Base-by-base conservation (phyloP, 768 basidiomycete genomes). In the Mycena latifolia region DNA sequence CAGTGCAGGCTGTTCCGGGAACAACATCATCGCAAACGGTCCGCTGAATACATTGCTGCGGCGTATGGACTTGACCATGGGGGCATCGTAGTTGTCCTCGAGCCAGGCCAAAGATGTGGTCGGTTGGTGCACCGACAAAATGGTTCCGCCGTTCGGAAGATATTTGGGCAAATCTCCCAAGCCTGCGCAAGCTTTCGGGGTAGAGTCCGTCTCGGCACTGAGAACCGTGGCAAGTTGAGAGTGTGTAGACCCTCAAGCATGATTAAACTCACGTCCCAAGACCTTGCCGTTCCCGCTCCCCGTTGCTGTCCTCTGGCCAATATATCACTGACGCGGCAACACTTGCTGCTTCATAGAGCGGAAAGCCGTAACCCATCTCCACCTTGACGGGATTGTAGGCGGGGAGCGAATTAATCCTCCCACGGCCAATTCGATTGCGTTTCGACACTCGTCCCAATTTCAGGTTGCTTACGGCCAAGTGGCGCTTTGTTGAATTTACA, bases 251-350 rank as follows among this genome's bases (percentile, higher is more conserved):
- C n/a, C n/a, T 61, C 17, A 3, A 15, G n/a, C n/a, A 15, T 18
- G n/a, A 12, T 45, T 7, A 8, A 41, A 60, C 58, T 17, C 24
- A 60, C 58, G 27, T 17, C 22, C 15, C 35, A n/a, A 12, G 8
- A 6, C 10, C 24, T 22, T 24, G 33, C 43, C 37, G 9, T 39
- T 45, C 43, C 7, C 17, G n/a, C 22, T 22, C 43, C n/a, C 43
- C 43, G 17, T 45, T 11, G 3, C 22, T 45, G 12, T 31, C 12
- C 37, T 51, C 60, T n/a, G 60, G 60, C 60, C 60, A 61, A 12
- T 61, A 61, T 43, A 61, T 61, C 15, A 61, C 43, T 2, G 41
- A 45, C 18, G 60, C 18, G 22, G 60, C 60, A n/a, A 61, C 60
- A 45, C 28, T 52, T 33, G 28, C 24, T 9, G 60, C 50, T 24